These are phyloP conservation scores for Nymphaea colorata DNA, from an alignment of 164 flowering plant genomes.

Conservation along the genomic window DNA sequence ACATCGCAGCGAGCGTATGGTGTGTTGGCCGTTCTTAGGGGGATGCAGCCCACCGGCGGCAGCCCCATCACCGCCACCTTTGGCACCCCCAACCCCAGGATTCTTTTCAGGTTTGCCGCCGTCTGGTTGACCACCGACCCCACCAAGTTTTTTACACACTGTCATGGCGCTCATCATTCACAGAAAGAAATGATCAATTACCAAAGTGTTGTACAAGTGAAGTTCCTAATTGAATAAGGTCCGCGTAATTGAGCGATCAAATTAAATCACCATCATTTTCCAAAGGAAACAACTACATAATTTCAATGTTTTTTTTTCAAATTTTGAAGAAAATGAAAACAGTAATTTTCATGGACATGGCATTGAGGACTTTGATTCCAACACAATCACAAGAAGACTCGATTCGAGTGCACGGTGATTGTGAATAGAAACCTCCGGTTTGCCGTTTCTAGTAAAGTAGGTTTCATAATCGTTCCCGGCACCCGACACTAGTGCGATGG, in stretches of 20 bases:
- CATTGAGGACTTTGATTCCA: neutral
- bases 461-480: slow-evolving; percentile 72
- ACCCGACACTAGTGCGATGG: slow-evolving; percentile 47
- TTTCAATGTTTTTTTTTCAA: neutral
- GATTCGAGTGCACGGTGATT: too few relatives aligned
- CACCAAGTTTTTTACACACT: slow-evolving; percentile 1
- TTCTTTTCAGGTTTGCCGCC: neutral
- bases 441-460: slow-evolving; percentile 24
- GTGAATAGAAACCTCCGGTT: slow-evolving; percentile 24
- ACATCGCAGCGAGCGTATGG: slow-evolving; percentile 4
- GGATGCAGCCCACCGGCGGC: slow-evolving; percentile 8
- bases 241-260: too few relatives aligned
- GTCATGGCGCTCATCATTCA: neutral
- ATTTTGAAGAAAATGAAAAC: too few relatives aligned
- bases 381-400: neutral
- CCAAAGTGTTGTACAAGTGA: too few relatives aligned
- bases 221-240: too few relatives aligned
- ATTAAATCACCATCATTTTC: too few relatives aligned
- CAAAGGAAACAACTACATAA: too few relatives aligned
- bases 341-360: neutral
- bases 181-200: too few relatives aligned
- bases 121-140: slow-evolving; percentile 1
- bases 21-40: neutral
- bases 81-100: slow-evolving; percentile 3
- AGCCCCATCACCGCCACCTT: slow-evolving; percentile 4